Percentiles rank a stretch among this genome's conserved stretches.
Conservation (phyloP, 2,329 filamentous ascomycete species). For the Fusarium staphyleae region DNA sequence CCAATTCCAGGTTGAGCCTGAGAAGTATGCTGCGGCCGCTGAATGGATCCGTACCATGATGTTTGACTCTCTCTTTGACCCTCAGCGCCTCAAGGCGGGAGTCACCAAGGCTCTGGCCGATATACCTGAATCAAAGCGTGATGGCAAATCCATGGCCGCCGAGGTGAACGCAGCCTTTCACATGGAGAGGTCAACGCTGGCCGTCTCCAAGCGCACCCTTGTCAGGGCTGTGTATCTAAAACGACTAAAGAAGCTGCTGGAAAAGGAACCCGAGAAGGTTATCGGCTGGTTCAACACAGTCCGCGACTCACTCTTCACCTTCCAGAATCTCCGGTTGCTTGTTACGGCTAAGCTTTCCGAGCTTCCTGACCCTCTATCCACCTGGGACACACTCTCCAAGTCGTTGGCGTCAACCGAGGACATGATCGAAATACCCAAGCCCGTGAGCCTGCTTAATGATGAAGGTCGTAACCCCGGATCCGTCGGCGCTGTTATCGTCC, state of each 20-base stretch:
- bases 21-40: conserved; percentile 84
- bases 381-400: conserved; percentile 70
- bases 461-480: conserved; percentile 79
- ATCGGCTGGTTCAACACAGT: conserved; percentile 80
- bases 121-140: conserved; percentile 89
- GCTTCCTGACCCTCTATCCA: conserved; percentile 75
- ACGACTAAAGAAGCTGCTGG: conserved; percentile 80
- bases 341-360: conserved; percentile 82
- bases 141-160: conserved; percentile 72
- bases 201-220: conserved; percentile 80
- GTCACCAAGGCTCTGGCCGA: conserved; percentile 87
- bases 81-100: conserved; percentile 66
- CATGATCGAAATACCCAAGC: conserved; percentile 74
- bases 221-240: conserved; percentile 90
- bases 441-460: conserved; percentile 73
- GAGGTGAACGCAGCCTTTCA: conserved; percentile 81
- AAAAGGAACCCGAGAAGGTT: conserved; percentile 76
- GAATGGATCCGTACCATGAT: conserved; percentile 86
- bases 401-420: conserved; percentile 51
- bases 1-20: conserved; percentile 83
- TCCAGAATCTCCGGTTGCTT: conserved; percentile 84
- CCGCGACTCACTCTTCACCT: conserved; percentile 77
- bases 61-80: conserved; percentile 88
- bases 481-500: conserved; percentile 77
- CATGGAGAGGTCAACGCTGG: conserved; percentile 76